Conservation (phyloP, 768 basidiomycete species). For the Paxillus involutus region DNA sequence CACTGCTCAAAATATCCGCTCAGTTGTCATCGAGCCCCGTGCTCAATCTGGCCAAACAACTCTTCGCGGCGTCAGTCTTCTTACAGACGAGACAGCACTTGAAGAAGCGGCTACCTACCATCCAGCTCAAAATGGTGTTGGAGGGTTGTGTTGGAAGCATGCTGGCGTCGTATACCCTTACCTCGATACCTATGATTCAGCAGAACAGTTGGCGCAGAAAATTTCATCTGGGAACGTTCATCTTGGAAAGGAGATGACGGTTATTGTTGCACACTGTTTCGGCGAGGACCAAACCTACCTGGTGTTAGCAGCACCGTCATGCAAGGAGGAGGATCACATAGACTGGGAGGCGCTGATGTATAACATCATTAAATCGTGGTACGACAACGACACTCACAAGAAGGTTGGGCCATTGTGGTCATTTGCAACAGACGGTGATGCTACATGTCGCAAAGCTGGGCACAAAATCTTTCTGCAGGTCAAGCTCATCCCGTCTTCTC, state of each 20-base stretch:
- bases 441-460: slow-evolving; percentile 3
- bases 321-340: slow-evolving; percentile 7
- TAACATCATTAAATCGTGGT: neutral
- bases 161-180: too few species aligned
- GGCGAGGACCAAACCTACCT: slow-evolving; percentile 4
- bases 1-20: too few species aligned
- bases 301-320: slow-evolving; percentile 8
- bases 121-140: too few species aligned
- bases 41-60: neutral
- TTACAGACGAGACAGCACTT: slow-evolving; percentile 13
- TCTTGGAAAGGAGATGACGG: neutral
- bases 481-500: neutral
- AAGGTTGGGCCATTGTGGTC: slow-evolving; percentile 13
- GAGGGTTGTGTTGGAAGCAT: too few species aligned
- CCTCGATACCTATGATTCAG: slow-evolving; percentile 2
- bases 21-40: neutral
- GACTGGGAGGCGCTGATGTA: neutral
- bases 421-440: slow-evolving; percentile 17
- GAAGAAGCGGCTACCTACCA: slow-evolving; percentile 13
- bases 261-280: slow-evolving; percentile 5
- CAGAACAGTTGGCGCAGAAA: neutral
- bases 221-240: neutral
- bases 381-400: neutral
- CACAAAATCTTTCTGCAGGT: slow-evolving; percentile 1
- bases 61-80: slow-evolving; percentile 6